phyloP scores from a whole-genome alignment of 2,329 filamentous ascomycete species.

The Ceratocystis diversiconidia region DNA sequence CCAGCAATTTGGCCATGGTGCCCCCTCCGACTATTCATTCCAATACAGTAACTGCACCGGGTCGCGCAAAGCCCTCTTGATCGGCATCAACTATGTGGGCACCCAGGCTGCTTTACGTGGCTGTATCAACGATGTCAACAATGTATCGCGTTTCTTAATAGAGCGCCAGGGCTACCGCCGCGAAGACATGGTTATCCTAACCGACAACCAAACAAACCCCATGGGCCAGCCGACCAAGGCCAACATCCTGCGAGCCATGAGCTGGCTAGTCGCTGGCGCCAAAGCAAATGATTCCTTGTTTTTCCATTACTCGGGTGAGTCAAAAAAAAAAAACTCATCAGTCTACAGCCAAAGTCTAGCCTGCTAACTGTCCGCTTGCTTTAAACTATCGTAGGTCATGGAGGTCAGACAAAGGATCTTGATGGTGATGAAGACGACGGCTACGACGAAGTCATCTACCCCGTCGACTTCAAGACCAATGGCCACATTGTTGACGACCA shows the following conservation, averaged over 20 bases:
- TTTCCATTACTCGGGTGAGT: conserved; percentile 41
- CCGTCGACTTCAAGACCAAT: conserved; percentile 38
- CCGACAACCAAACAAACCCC: conserved; percentile 42
- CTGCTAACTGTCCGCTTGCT: neutral
- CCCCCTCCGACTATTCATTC: conserved; percentile 67
- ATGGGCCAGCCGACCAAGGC: conserved; percentile 42
- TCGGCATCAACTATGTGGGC: conserved; percentile 48
- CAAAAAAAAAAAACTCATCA: neutral
- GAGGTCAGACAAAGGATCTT: conserved; percentile 40
- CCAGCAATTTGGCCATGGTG: conserved; percentile 66
- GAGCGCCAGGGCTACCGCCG: conserved; percentile 40
- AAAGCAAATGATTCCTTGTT: conserved; percentile 43
- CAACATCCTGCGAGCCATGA: conserved; percentile 43
- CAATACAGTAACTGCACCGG: conserved; percentile 88
- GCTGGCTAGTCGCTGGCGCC: conserved; percentile 44
- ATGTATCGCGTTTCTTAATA: conserved; percentile 43
- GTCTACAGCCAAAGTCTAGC: neutral
- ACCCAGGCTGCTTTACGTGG: conserved; percentile 42
- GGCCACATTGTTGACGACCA: conserved; percentile 45
- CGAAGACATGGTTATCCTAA: conserved; percentile 44
- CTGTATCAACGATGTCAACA: conserved; percentile 48
- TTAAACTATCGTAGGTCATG: conserved; percentile 29
- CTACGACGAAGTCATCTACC: conserved; percentile 45
- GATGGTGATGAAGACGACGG: conserved; percentile 45
- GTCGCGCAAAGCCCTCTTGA: conserved; percentile 47